Conservation (phyloP, 192 early-diverging fungal genomes). For the Rhizophagus clarus region DNA sequence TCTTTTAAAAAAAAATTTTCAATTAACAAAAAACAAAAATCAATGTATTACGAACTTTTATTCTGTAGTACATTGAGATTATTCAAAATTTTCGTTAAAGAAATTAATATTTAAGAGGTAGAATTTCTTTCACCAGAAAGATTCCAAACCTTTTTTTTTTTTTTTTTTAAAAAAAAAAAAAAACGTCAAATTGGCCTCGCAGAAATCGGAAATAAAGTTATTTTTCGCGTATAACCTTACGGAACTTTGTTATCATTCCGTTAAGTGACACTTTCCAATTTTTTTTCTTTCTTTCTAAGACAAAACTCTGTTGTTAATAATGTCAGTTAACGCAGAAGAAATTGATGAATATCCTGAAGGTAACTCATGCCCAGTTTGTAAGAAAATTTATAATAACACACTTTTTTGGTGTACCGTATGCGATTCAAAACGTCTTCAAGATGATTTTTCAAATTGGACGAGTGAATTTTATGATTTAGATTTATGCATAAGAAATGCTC, state of each 20-base stretch:
- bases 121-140: too few species aligned
- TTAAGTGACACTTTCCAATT: neutral
- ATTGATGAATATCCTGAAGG: neutral
- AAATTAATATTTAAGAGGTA: too few species aligned
- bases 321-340: neutral
- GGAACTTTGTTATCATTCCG: neutral
- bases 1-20: too few species aligned
- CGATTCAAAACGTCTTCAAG: neutral
- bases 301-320: neutral
- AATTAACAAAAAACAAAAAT: too few species aligned
- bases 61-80: too few species aligned
- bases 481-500: neutral
- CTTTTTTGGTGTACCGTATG: constrained; percentile 11
- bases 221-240: neutral
- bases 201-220: neutral
- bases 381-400: neutral
- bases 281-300: neutral
- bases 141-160: neutral
- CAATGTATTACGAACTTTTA: too few species aligned
- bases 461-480: constrained; percentile 1
- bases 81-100: too few species aligned
- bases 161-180: neutral
- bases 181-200: neutral
- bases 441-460: constrained; percentile 3
- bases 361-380: neutral